Base-by-base conservation (phyloP, 345 rosid genomes). In the Sapria himalayana region DNA sequence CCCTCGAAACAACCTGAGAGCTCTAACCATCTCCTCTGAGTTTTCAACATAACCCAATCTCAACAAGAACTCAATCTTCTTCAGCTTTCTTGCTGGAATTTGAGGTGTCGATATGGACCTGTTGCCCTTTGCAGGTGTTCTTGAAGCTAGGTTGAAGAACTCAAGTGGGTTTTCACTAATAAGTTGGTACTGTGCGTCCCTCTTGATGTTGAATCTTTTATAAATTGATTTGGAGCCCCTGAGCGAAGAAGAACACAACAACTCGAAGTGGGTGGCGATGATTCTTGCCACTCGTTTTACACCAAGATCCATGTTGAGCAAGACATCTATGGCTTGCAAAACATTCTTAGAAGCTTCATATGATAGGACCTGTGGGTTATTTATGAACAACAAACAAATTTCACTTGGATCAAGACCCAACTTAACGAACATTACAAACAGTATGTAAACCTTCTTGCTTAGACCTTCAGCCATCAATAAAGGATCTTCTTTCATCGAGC, bases 21-120 rank as follows among this genome's bases (percentile, higher is more conserved):
- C 84, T 45, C 54, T 71, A 29, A 55, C 49, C 80, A 81, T 73
- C 64, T 81, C 93, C 29, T 81, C 96, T 0, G 93, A 74, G 69
- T 74, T 80, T 45, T 85, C 96, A 27, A 65, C 48, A 29, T 66
- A 74, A 5, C 91, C 96, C 38, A 85, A 29, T 32, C 74, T 69
- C 50, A 66, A 17, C 55, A 85, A 64, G 64, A 85, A 85, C 10
- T 57, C 52, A 16, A 48, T 65, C 58, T 77, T 80, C 65, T 70
- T 82, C 13, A 57, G 19, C 39, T 55, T 22, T 15, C 46, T 72
- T 41, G 45, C 53, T 2, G 69, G 54, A 27, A 60, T 57, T 22
- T 41, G 50, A 4, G 51, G 41, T n/a, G n/a, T n/a, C 8, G 48
- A 45, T 13, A 35, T 34, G 29, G 5, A 44, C 38, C 55, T 52